Evolutionary conservation across 1,139 yeast genomes (phyloP), one percentile per base, ranked within the genome.

Genomic region (Pichiaceae sp.): DNA sequence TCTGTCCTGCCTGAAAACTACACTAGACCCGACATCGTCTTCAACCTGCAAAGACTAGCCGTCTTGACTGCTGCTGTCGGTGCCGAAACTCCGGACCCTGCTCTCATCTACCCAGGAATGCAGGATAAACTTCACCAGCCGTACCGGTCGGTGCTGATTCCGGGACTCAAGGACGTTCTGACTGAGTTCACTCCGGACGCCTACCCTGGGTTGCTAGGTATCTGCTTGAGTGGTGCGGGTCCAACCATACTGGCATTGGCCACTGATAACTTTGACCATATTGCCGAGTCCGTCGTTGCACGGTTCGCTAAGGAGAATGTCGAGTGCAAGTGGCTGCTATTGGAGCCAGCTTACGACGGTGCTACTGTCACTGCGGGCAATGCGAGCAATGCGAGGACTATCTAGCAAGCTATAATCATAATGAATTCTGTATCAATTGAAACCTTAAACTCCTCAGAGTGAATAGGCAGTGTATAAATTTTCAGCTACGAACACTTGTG

Each of bases 91-190:
- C 96, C 96, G 32, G 78, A 84, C 53, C 74, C 93, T 25, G 78
- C 76, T 42, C 68, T 89, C 47, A 86, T 91, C 47, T 87, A 81
- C 60, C 83, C 91, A 42, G 87, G 97, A 20, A 91, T 91, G 98
- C 95, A 86, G 63, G 98, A 91, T 60, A 82, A 83, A 53, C 73
- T 91, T 35, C 98, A 91, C 63, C 98, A 91, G 61, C 96, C 96
- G 8, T 91, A 89, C 69, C 74, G 98, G 54, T 78, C 86, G 54
- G 78, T 78, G 12, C 70, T 91, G 52, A 85, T 91, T 41, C 98
- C 98, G 2, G 98, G 98, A 0, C 70, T 91, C 41, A 70, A 80
- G 5, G 86, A 84, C 45, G 87, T 91, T 31, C 70, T 91, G 49
- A 65, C 75, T n/a, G 70, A 82, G 14, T 78, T 89, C 38, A 85